Base-by-base conservation (phyloP, 208 protist species). In the Acanthamoeba royreba region DNA sequence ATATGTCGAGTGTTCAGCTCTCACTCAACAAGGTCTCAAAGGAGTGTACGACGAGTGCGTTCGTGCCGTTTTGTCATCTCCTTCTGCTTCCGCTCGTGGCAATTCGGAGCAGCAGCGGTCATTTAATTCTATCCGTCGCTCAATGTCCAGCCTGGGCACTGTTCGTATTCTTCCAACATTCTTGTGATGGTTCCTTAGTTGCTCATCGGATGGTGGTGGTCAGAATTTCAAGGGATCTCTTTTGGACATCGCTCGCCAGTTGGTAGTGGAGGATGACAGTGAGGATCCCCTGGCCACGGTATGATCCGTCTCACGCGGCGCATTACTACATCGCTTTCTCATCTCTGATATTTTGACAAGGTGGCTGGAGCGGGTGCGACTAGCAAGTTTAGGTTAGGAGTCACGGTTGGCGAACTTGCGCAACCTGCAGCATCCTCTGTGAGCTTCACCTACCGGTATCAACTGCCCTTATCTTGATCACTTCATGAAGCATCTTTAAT, bases 11-110 rank as follows among this genome's bases (percentile, higher is more conserved):
- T 63, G 49, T 38, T 90, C 83, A n/a, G 83, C 83, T 5, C 83
- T 90, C 17, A 90, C 83, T 4, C 83, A 90, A 31, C 4, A 90
- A n/a, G 58, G 58, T 8, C 83, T 90, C 38, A 90, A 90, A 42
- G 13, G 7, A 4, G 40, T 90, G 47, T 90, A 69, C 25, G 83
- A 90, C 49, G 58, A 72, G 28, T 19, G 9, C 58, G 22, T 90
- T 31, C 53, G 58, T n/a, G 58, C 58, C 11, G 45, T 25, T 0
- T 4, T 90, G 53, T n/a, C n/a, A n/a, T n/a, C n/a, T n/a, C n/a
- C n/a, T n/a, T n/a, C n/a, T n/a, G n/a, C n/a, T n/a, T n/a, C n/a
- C n/a, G n/a, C n/a, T n/a, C n/a, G n/a, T n/a, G n/a, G n/a, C n/a
- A n/a, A n/a, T n/a, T n/a, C n/a, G n/a, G n/a, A n/a, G n/a, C n/a